phyloP scores from a whole-genome alignment of 2,329 filamentous ascomycete species.

The Fusarium tricinctum region DNA sequence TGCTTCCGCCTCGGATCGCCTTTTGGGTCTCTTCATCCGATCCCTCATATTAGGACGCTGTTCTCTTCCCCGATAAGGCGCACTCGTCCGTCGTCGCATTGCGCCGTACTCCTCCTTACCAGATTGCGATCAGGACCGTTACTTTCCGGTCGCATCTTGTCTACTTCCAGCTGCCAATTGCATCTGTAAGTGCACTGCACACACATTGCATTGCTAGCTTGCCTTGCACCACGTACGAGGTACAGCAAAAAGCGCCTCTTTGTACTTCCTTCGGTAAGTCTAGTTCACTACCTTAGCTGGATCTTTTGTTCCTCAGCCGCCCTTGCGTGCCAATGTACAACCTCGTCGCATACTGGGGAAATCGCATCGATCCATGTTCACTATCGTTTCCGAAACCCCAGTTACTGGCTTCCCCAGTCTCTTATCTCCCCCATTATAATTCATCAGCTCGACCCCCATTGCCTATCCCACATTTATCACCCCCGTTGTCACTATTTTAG shows the following conservation, averaged over 20 bases:
- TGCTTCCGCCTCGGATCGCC: conserved; percentile 9
- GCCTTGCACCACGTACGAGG: conserved; percentile 35
- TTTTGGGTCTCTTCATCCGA: conserved; percentile 15
- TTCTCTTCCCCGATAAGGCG: conserved; percentile 41
- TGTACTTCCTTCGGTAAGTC: conserved; percentile 39
- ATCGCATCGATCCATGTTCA: conserved; percentile 25
- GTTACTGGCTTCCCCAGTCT: conserved; percentile 32
- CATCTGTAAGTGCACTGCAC: conserved; percentile 20
- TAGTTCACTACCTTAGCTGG: conserved; percentile 14
- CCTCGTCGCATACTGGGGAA: conserved; percentile 16
- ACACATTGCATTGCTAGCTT: conserved; percentile 33
- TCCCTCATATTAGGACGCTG: conserved; percentile 32
- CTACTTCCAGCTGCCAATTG: conserved; percentile 12
- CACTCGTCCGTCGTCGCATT: conserved; percentile 43
- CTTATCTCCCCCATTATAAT: conserved; percentile 42
- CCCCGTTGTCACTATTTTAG: conserved; percentile 27
- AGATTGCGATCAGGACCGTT: conserved; percentile 31
- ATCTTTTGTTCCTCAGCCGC: conserved; percentile 6
- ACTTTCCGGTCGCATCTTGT: conserved; percentile 31
- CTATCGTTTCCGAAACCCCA: conserved; percentile 24
- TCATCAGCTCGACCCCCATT: conserved; percentile 34
- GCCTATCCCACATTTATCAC: conserved; percentile 40
- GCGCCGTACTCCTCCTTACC: conserved; percentile 28
- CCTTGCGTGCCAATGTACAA: conserved; percentile 32
- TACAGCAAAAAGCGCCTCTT: conserved; percentile 20